A percentile compares a stretch with the other conserved stretches of the same genome.
phyloP scores from a whole-genome alignment of 1,284 basidiomycete species.

The Cerrena zonata region DNA sequence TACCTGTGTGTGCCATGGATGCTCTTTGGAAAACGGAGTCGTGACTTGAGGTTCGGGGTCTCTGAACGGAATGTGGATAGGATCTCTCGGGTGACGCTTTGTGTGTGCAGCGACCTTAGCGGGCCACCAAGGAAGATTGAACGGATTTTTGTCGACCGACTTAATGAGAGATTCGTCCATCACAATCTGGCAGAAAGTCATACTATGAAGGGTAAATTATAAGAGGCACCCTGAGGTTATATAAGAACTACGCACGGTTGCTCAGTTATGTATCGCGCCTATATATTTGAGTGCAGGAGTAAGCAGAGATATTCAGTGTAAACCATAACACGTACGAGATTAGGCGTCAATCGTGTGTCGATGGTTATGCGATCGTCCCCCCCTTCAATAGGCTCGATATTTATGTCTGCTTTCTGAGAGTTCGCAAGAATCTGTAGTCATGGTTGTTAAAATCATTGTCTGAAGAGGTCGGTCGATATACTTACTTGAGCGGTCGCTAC shows the following conservation, averaged over 20 bases:
- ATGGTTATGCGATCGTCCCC: background rate
- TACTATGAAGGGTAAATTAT: no score
- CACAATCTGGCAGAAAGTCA: slow-evolving; percentile 21
- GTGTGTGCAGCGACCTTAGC: slow-evolving; percentile 29
- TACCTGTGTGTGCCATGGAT: slow-evolving; percentile 28
- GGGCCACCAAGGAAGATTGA: slow-evolving; percentile 25
- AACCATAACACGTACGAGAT: background rate
- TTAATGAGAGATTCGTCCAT: slow-evolving; percentile 11
- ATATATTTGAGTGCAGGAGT: background rate
- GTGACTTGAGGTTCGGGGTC: slow-evolving; percentile 32
- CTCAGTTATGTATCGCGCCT: slow-evolving; percentile 21
- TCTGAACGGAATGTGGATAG: slow-evolving; percentile 14
- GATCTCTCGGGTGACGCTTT: slow-evolving; percentile 24
- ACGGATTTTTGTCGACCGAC: slow-evolving; percentile 4
- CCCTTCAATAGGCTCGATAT: background rate
- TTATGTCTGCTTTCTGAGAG: background rate
- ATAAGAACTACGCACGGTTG: slow-evolving; percentile 20
- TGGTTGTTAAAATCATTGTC: background rate
- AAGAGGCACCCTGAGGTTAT: no score
- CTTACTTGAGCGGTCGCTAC: slow-evolving; percentile 20
- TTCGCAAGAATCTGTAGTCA: background rate
- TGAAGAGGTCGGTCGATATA: background rate
- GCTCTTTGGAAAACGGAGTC: slow-evolving; percentile 17
- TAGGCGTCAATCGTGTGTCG: background rate
- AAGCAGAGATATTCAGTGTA: background rate